A percentile compares a stretch with the other conserved stretches of the same genome.
Conservation (phyloP, 306 rosid species). For the Inga oerstediana region DNA sequence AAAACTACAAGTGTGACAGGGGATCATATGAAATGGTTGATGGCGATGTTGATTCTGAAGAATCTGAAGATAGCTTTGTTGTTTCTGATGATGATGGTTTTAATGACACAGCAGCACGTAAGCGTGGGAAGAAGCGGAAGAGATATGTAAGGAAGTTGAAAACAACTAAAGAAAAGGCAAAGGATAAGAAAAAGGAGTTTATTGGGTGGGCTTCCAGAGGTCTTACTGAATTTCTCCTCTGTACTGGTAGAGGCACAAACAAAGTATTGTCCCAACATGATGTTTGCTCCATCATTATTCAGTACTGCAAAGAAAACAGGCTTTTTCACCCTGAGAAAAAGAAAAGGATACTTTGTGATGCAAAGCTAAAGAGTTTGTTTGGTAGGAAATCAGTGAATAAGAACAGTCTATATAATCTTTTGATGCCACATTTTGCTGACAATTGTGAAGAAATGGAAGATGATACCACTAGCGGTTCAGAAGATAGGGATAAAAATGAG, state of each 20-base stretch:
- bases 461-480: conserved; percentile 46
- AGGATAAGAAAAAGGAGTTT: conserved; percentile 54
- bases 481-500: conserved; percentile 40
- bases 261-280: conserved; percentile 59
- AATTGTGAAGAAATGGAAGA: conserved; percentile 53
- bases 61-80: conserved; percentile 43
- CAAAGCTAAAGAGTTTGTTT: conserved; percentile 46
- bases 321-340: conserved; percentile 66
- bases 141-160: conserved; percentile 36
- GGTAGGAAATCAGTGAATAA: conserved; percentile 56
- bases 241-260: conserved; percentile 47
- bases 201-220: conserved; percentile 75
- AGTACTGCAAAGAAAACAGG: conserved; percentile 60
- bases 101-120: conserved; percentile 36
- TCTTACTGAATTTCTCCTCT: conserved; percentile 63
- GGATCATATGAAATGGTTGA: conserved; percentile 40
- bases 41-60: conserved; percentile 41
- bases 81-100: conserved; percentile 57
- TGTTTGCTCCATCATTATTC: conserved; percentile 53
- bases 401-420: conserved; percentile 53
- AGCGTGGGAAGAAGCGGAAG: conserved; percentile 42
- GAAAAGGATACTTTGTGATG: conserved; percentile 65
- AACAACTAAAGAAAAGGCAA: conserved; percentile 40
- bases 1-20: conserved; percentile 31
- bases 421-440: conserved; percentile 63